Base-by-base conservation (phyloP, 1,139 yeast species). In the Tardiomyces depauwii region DNA sequence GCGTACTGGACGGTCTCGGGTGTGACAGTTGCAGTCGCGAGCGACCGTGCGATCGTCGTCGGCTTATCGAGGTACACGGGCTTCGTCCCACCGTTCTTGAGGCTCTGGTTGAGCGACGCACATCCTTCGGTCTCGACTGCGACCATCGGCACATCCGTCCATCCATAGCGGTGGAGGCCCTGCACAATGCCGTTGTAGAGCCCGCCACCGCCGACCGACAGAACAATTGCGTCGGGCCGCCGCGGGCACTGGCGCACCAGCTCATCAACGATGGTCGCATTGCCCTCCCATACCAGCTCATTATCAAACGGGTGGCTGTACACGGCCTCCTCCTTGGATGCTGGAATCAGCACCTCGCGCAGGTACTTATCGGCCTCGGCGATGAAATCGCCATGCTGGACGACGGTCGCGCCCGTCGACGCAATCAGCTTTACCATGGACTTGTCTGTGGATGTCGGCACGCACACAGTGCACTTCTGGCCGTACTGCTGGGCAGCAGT, bases 181-280 rank as follows among this genome's bases (percentile, higher is more conserved):
- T 69, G 67, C 36, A 78, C 76, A 3, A 82, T 62, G 0, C 91
- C 89, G 56, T 74, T 74, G 64, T 74, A 80, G 44, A 82, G 66
- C 1, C 89, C 89, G 13, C 88, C 89, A 1, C 89, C 91, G 11
- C 89, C 91, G 42, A 80, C 77, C 36, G 86, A 78, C 60, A 87
- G 80, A 1, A 81, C 75, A 39, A 82, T 67, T 0, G 80, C 85
- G 54, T 74, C 78, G 10, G 82, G 68, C 42, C 65, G 66, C 2
- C 59, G 47, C 6, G 44, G 44, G 45, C 78, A 57, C 53, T 77
- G 79, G 2, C 57, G 57, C 2, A 70, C 67, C 9, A 81, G 66
- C 57, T 82, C 91, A 48, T 77, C 77, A 2, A 81, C 70, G 53
- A 82, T 64, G 0, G 75, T 60, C 0, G 82, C 67, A 58, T 82